phyloP scores from a whole-genome alignment of 805 yeast genomes.

The Sungouiella blattae region DNA sequence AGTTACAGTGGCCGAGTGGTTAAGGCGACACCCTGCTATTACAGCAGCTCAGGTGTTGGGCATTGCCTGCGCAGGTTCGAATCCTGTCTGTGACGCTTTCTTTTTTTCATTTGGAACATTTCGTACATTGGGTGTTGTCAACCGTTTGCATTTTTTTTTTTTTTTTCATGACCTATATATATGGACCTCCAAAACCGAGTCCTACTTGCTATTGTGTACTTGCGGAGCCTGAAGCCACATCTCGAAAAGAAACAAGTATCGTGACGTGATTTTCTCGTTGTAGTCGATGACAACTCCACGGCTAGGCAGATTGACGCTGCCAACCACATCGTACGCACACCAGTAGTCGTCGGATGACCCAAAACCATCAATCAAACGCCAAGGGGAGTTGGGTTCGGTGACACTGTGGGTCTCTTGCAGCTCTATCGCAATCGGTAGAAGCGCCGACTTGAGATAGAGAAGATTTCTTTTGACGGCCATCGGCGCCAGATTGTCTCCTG shows the following conservation, averaged over 20 bases:
- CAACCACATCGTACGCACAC: conserved; percentile 34
- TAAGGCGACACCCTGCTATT: conserved; percentile 90
- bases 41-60: conserved; percentile 41
- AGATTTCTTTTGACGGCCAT: conserved; percentile 16
- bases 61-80: conserved; percentile 89
- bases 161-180: neutral
- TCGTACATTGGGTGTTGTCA: neutral
- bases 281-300: conserved; percentile 19
- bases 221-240: conserved; percentile 18
- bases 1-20: conserved; percentile 87
- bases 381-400: conserved; percentile 26
- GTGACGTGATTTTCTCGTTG: conserved; percentile 8
- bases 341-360: conserved; percentile 21
- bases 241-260: conserved; percentile 19
- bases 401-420: conserved; percentile 13
- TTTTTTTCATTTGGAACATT: conserved; percentile 31
- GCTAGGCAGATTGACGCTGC: conserved; percentile 16
- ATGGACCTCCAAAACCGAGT: no score
- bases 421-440: conserved; percentile 23
- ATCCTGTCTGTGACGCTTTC: conserved; percentile 96
- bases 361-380: conserved; percentile 19
- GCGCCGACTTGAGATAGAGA: conserved; percentile 18
- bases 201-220: no score
- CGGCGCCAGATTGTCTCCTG: conserved; percentile 8
- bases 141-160: neutral